Percentiles rank a stretch among this genome's conserved stretches.
Evolutionary conservation across 2,329 filamentous ascomycete species (phyloP).

Genomic region (Dendrostoma leiphaemia): DNA sequence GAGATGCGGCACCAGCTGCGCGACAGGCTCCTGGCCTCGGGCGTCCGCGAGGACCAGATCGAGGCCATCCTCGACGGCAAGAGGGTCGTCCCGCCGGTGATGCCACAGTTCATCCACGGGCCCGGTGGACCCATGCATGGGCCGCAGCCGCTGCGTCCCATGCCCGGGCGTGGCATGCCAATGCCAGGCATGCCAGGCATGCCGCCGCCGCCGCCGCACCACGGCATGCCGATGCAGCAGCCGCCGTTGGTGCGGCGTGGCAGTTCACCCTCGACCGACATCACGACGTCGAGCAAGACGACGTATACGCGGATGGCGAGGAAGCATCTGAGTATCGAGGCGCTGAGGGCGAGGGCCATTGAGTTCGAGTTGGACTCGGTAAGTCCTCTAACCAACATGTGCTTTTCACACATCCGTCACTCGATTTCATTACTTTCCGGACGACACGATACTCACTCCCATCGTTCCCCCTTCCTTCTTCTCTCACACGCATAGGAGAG

Average conservation of each 20-base stretch:
- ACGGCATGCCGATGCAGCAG: neutral
- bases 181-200: no score
- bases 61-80: constrained; percentile 58
- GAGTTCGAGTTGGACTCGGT: constrained; percentile 59
- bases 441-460: no score
- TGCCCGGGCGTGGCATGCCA: neutral
- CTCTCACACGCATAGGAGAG: no score
- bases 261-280: no score
- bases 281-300: constrained; percentile 24
- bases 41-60: constrained; percentile 58
- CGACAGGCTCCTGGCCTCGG: constrained; percentile 57
- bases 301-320: constrained; percentile 65
- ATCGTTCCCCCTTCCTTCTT: constrained; percentile 32
- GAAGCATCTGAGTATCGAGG: constrained; percentile 61
- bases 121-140: no score
- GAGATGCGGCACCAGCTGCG: constrained; percentile 56
- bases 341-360: constrained; percentile 52
- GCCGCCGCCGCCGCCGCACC: neutral
- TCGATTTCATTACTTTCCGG: neutral
- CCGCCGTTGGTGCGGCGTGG: constrained; percentile 26
- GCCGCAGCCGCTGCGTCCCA: neutral
- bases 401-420: neutral
- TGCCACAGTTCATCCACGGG: neutral
- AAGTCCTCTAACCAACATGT: constrained; percentile 28
- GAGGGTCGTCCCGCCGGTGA: constrained; percentile 34